Percentiles rank a stretch among this genome's conserved stretches.
These are phyloP conservation scores for Violaceomyces palustris DNA, from an alignment of 1,284 basidiomycete genomes.

Conservation along the genomic window DNA sequence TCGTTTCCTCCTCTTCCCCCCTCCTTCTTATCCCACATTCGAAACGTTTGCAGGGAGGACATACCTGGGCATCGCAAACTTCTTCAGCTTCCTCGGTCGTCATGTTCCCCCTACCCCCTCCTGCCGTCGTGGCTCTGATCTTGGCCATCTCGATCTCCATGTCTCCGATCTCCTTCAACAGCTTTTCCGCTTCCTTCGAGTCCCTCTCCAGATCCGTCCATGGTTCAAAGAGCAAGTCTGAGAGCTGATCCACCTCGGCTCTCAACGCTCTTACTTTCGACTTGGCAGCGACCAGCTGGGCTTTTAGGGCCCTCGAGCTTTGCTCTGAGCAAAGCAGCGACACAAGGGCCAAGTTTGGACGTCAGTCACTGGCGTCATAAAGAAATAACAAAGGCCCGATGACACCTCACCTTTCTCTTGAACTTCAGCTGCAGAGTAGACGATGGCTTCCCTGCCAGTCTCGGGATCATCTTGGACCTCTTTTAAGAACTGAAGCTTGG, in stretches of 20 bases:
- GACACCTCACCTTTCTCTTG: slow-evolving; percentile 25
- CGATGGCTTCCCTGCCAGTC: slow-evolving; percentile 40
- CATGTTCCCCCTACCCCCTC: slow-evolving; percentile 25
- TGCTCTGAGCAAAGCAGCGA: slow-evolving; percentile 7
- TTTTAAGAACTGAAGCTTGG: slow-evolving; percentile 45
- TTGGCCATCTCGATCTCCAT: slow-evolving; percentile 46
- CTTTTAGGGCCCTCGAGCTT: slow-evolving; percentile 34
- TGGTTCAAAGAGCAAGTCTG: slow-evolving; percentile 28
- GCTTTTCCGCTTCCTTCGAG: slow-evolving; percentile 22
- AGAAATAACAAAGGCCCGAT: no score
- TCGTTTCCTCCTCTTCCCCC: no score
- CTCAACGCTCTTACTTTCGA: slow-evolving; percentile 31
- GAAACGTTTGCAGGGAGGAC: not conserved
- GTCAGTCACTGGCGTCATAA: no score
- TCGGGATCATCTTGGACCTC: slow-evolving; percentile 45
- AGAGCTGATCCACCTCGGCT: slow-evolving; percentile 30
- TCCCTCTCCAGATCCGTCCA: slow-evolving; percentile 26
- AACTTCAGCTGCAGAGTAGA: slow-evolving; percentile 39
- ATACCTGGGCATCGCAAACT: slow-evolving; percentile 26
- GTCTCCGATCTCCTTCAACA: slow-evolving; percentile 38
- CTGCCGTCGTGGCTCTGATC: slow-evolving; percentile 32
- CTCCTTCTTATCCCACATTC: not conserved
- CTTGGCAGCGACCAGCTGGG: slow-evolving; percentile 43
- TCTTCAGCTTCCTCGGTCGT: slow-evolving; percentile 39
- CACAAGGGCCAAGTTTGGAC: no score